phyloP scores from a whole-genome alignment of 768 basidiomycete species.

The Hydnomerulius pinastri region DNA sequence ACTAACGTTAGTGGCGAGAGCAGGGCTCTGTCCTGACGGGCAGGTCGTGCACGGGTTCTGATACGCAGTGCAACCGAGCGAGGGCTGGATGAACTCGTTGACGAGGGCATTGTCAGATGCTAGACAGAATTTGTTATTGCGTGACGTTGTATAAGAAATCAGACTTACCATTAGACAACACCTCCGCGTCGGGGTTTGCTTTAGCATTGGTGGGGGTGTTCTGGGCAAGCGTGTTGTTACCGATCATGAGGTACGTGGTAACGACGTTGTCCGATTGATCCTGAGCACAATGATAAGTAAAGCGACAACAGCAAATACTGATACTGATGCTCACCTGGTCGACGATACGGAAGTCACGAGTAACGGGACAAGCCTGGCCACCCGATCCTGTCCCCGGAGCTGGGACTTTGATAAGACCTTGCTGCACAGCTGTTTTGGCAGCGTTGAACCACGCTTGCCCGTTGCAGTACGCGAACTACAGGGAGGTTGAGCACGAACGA shows the following conservation, averaged over 20 bases:
- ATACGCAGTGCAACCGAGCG: constrained; percentile 24
- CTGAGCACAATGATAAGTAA: constrained; percentile 6
- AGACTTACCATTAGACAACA: constrained; percentile 24
- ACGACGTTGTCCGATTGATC: constrained; percentile 31
- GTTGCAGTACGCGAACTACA: constrained; percentile 29
- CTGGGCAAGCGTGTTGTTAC: constrained; percentile 23
- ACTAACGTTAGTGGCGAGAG: constrained; percentile 26
- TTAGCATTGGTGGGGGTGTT: constrained; percentile 26
- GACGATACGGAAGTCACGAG: constrained; percentile 29
- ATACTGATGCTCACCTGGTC: constrained; percentile 21
- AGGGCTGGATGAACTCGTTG: constrained; percentile 26
- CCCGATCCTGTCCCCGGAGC: constrained; percentile 19
- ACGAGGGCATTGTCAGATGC: constrained; percentile 29
- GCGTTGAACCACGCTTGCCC: constrained; percentile 26
- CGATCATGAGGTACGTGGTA: constrained; percentile 29
- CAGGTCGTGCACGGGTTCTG: constrained; percentile 30
- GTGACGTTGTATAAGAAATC: not conserved
- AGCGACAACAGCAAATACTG: not conserved
- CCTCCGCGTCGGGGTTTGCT: constrained; percentile 24
- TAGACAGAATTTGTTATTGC: constrained; percentile 1
- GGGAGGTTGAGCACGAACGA: not conserved
- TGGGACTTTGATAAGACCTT: constrained; percentile 21
- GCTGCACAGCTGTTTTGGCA: constrained; percentile 17
- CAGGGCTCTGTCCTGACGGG: constrained; percentile 15
- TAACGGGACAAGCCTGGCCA: constrained; percentile 27